Percentiles rank a stretch among this genome's conserved stretches.
Conservation (phyloP, 352 stramenopile genomes). For the Saprolegnia diclina region DNA sequence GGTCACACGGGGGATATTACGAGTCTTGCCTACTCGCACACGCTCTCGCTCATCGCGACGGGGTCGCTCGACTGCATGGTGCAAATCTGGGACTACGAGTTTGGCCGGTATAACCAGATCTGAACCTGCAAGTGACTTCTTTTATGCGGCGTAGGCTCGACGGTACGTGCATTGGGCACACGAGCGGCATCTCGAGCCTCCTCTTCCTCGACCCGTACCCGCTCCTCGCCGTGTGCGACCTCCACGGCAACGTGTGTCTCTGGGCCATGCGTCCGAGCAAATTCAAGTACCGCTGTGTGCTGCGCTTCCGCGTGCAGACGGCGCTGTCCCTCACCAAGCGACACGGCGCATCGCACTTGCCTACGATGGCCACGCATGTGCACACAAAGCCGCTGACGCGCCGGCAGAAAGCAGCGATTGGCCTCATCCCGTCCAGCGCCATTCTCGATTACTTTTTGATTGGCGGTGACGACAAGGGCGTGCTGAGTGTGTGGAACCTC, state of each 20-base stretch:
- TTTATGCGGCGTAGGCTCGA: slow-evolving; percentile 32
- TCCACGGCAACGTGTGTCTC: slow-evolving; percentile 63
- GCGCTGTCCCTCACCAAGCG: slow-evolving; percentile 31
- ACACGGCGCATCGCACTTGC: slow-evolving; percentile 4
- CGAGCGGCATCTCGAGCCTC: slow-evolving; percentile 56
- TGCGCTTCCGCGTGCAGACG: slow-evolving; percentile 52
- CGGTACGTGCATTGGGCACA: slow-evolving; percentile 63
- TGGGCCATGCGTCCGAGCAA: slow-evolving; percentile 63
- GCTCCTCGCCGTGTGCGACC: slow-evolving; percentile 61
- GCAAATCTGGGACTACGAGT: slow-evolving; percentile 86
- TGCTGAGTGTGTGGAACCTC: slow-evolving; percentile 67
- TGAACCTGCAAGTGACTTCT: neutral
- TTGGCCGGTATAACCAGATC: slow-evolving; percentile 40
- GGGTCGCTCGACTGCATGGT: slow-evolving; percentile 63
- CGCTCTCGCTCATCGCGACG: slow-evolving; percentile 71
- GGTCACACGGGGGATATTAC: slow-evolving; percentile 77
- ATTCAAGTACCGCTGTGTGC: slow-evolving; percentile 68
- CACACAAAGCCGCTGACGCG: slow-evolving; percentile 14
- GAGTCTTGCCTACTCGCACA: slow-evolving; percentile 61
- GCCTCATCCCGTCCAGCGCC: neutral
- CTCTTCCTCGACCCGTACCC: slow-evolving; percentile 71
- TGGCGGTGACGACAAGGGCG: slow-evolving; percentile 73
- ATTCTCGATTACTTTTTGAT: slow-evolving; percentile 50
- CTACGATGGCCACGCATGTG: slow-evolving; percentile 5
- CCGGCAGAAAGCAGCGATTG: slow-evolving; percentile 1